Evolutionary conservation across 2,329 filamentous ascomycete genomes (phyloP).

Genomic region (Apiospora hydei): DNA sequence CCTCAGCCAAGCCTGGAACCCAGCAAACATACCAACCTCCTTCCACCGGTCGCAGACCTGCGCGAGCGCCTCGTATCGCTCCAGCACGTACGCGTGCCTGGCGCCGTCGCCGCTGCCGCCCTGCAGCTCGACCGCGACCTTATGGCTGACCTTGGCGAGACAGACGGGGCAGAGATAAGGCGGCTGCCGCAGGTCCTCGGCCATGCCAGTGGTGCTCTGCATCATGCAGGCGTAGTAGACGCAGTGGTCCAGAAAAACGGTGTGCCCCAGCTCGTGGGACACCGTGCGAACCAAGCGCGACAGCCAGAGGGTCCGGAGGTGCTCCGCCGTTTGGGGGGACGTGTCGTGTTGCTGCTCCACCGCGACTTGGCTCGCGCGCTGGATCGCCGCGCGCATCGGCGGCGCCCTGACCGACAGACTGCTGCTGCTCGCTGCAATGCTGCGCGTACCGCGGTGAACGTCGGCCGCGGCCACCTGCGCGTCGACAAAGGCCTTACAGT

Average conservation of each 20-base stretch:
- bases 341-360: slow-evolving; percentile 29
- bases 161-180: slow-evolving; percentile 70
- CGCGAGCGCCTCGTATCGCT: slow-evolving; percentile 49
- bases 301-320: slow-evolving; percentile 60
- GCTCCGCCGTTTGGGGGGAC: slow-evolving; percentile 25
- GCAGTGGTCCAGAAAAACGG: slow-evolving; percentile 71
- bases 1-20: slow-evolving; percentile 52
- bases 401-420: slow-evolving; percentile 26
- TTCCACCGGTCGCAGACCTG: slow-evolving; percentile 51
- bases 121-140: slow-evolving; percentile 37
- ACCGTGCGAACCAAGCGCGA: slow-evolving; percentile 63
- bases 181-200: slow-evolving; percentile 67
- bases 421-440: neutral
- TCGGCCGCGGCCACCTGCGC: slow-evolving; percentile 40
- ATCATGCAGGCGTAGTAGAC: slow-evolving; percentile 70
- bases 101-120: slow-evolving; percentile 28
- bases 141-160: slow-evolving; percentile 57
- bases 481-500: slow-evolving; percentile 62
- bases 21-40: slow-evolving; percentile 53
- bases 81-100: slow-evolving; percentile 36
- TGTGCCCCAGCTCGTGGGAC: slow-evolving; percentile 72
- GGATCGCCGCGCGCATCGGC: slow-evolving; percentile 45
- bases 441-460: slow-evolving; percentile 31
- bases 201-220: slow-evolving; percentile 64
- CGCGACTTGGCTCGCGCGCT: slow-evolving; percentile 33